Base-by-base conservation (phyloP, 345 rosid genomes). In the Salix arbutifolia region DNA sequence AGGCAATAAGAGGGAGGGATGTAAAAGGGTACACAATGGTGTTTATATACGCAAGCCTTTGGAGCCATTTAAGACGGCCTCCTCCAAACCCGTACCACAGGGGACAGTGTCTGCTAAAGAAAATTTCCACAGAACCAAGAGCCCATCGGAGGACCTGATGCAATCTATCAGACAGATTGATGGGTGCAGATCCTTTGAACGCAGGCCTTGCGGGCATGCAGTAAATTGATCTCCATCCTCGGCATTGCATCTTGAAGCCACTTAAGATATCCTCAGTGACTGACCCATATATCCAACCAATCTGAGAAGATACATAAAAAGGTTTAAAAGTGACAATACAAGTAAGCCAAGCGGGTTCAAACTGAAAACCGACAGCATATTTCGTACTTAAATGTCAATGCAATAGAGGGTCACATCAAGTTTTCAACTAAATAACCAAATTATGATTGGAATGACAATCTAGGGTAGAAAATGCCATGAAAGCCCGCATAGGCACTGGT, bases 101-200 rank as follows among this genome's bases (percentile, higher is more conserved):
- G 8, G 99, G 98, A 79, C 98, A 93, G 71, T 96, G 99, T 75
- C 99, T 84, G 74, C 99, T 96, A 69, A 96, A 87, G 91, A 95
- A 95, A 74, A 95, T 93, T 85, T 95, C 97, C 0, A 95, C 97
- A 0, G 99, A 93, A 17, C 99, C 99, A 74, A 95, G 97, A 65
- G 99, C 99, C 99, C 97, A 95, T 48, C 97, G 94, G 2, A 95
- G 91, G 84, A 93, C 99, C 82, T 95, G 99, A 79, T 90, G 93
- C 84, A 95, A 80, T 79, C 98, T 79, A 85, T 96, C 99, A 6
- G 99, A 96, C 72, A 95, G 85, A 82, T 95, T 95, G 86, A 93
- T 90, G n/a, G 99, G 99, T 9, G 99, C 97, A 74, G 98, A 95
- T 48, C 99, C 99, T 88, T 93, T 93, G 87, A 96, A 96, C 75